Evolutionary conservation across 1,139 yeast species (phyloP).

Genomic region (Lodderomyces metapsilosis): DNA sequence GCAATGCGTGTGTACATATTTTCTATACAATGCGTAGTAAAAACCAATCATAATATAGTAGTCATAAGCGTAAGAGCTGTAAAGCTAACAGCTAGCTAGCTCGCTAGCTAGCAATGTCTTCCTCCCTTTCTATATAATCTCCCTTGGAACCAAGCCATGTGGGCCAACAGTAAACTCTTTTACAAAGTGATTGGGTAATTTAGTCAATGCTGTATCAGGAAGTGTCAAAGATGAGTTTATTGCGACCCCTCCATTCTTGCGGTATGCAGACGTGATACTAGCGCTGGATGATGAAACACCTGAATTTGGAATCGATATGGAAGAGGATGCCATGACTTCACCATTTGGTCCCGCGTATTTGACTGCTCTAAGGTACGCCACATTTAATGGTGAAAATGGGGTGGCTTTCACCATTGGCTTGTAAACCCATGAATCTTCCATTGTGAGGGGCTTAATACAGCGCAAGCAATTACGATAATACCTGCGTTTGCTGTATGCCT

Average conservation of each 20-base stretch:
- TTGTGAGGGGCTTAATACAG: slow-evolving; percentile 54
- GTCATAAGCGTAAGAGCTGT: too few species aligned
- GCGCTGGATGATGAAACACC: slow-evolving; percentile 28
- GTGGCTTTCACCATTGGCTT: slow-evolving; percentile 47
- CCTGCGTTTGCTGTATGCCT: slow-evolving; percentile 40
- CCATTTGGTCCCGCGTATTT: slow-evolving; percentile 18
- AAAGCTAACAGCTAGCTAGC: too few species aligned
- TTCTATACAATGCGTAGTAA: too few species aligned
- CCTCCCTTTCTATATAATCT: slow-evolving; percentile 15
- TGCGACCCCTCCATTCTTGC: too few species aligned
- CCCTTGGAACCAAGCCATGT: slow-evolving; percentile 41
- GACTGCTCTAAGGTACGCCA: slow-evolving; percentile 22
- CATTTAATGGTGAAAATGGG: slow-evolving; percentile 29
- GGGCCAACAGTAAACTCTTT: slow-evolving; percentile 43
- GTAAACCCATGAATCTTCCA: slow-evolving; percentile 56
- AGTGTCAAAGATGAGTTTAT: neutral
- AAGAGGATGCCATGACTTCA: slow-evolving; percentile 29
- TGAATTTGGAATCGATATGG: neutral
- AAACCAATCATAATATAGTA: too few species aligned
- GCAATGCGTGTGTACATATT: too few species aligned
- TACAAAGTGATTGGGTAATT: slow-evolving; percentile 37
- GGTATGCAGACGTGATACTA: slow-evolving; percentile 23
- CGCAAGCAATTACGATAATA: slow-evolving; percentile 53
- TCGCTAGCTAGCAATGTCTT: too few species aligned
- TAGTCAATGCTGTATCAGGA: slow-evolving; percentile 31